Conservation (phyloP, 148 eudicot species). For the Agrostemma githago region DNA sequence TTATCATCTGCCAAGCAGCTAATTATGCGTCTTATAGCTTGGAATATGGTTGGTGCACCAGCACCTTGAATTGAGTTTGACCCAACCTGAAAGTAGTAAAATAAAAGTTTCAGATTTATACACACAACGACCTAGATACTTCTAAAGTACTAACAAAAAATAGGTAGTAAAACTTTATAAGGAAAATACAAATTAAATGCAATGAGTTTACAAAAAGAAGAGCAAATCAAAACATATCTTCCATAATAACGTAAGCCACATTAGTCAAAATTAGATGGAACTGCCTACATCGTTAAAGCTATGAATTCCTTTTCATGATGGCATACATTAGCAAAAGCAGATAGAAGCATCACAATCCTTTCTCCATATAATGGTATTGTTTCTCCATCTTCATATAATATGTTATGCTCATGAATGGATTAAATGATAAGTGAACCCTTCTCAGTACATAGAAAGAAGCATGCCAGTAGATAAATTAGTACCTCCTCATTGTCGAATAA, state of each 20-base stretch:
- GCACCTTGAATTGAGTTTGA: conserved; percentile 94
- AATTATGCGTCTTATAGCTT: conserved; percentile 82
- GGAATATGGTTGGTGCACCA: conserved; percentile 97
- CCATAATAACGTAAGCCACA: background rate
- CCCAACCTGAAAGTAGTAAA: conserved; percentile 60
- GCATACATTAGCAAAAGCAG: background rate
- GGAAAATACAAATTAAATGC: background rate
- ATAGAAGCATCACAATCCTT: conserved; percentile 4
- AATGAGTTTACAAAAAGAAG: background rate
- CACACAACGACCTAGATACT: background rate
- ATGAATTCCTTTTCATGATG: background rate
- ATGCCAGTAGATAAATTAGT: conserved; percentile 12
- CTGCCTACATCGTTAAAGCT: background rate
- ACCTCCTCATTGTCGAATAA: conserved; percentile 98
- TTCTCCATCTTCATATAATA: background rate
- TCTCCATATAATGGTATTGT: background rate
- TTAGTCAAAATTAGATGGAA: background rate
- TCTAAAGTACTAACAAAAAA: background rate
- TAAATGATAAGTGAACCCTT: background rate
- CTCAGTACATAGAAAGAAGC: background rate
- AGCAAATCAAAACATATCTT: background rate
- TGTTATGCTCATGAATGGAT: background rate
- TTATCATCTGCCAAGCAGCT: conserved; percentile 55
- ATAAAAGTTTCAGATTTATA: conserved; percentile 5
- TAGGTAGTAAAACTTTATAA: background rate